Evolutionary conservation across 345 rosid species (phyloP).

Genomic region (Cardamine resedifolia): DNA sequence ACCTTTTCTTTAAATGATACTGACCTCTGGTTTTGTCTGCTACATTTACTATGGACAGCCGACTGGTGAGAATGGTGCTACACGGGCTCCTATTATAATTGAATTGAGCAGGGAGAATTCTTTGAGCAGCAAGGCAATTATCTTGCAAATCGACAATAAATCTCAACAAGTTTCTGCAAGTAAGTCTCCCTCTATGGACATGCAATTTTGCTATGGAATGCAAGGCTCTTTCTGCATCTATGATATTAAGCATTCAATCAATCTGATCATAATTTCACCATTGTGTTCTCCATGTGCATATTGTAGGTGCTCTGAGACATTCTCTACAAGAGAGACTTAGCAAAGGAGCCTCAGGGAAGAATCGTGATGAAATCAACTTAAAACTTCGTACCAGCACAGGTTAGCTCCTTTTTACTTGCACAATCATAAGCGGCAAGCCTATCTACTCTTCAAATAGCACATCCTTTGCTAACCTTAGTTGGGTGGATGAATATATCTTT

Average conservation of each 20-base stretch:
- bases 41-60: constrained; percentile 55
- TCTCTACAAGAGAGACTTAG: constrained; percentile 89
- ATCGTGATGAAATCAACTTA: constrained; percentile 85
- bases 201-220: constrained; percentile 1
- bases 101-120: constrained; percentile 73
- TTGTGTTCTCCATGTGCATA: constrained; percentile 29
- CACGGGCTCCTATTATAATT: constrained; percentile 84
- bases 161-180: constrained; percentile 96
- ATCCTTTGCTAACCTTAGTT: neutral
- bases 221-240: constrained; percentile 9
- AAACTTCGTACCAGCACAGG: constrained; percentile 96
- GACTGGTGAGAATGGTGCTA: constrained; percentile 99
- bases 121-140: constrained; percentile 70
- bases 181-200: constrained; percentile 41
- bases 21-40: constrained; percentile 21
- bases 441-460: constrained; percentile 12
- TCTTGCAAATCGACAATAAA: constrained; percentile 84
- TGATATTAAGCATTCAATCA: neutral
- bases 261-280: constrained; percentile 27
- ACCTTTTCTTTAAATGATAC: neutral
- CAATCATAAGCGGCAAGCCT: constrained; percentile 23
- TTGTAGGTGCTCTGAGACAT: constrained; percentile 83
- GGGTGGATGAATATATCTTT: neutral
- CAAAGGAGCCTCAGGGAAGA: constrained; percentile 79
- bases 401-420: constrained; percentile 28